These are phyloP conservation scores for Leccinellum albellum DNA, from an alignment of 768 basidiomycete species.

Conservation along the genomic window DNA sequence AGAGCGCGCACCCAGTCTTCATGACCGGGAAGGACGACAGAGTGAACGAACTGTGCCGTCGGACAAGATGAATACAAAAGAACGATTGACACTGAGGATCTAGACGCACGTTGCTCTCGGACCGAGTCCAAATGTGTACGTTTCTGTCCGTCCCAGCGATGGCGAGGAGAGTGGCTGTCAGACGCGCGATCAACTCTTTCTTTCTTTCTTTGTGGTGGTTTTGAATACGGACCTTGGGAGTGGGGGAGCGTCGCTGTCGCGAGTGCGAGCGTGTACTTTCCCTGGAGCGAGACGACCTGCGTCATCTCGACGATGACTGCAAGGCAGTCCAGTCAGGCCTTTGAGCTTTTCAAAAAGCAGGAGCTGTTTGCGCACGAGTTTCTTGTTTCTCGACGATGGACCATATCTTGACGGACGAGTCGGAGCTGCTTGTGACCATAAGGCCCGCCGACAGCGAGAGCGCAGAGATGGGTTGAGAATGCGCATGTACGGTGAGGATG, in stretches of 20 bases:
- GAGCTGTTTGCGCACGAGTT: slow-evolving; percentile 23
- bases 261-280: slow-evolving; percentile 73
- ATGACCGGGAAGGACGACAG: slow-evolving; percentile 70
- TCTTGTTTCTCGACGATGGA: slow-evolving; percentile 30
- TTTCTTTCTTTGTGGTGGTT: background rate
- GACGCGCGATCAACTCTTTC: background rate
- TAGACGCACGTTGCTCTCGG: slow-evolving; percentile 48
- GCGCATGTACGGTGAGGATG: slow-evolving; percentile 48
- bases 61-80: background rate
- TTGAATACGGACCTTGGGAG: slow-evolving; percentile 49
- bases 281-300: slow-evolving; percentile 62
- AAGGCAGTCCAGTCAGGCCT: background rate
- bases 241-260: slow-evolving; percentile 62
- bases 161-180: slow-evolving; percentile 64
- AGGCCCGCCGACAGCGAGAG: slow-evolving; percentile 48
- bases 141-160: slow-evolving; percentile 77
- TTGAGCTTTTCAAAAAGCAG: background rate
- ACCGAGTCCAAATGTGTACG: slow-evolving; percentile 74
- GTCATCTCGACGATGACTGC: slow-evolving; percentile 39
- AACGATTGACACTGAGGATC: slow-evolving; percentile 3
- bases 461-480: slow-evolving; percentile 66
- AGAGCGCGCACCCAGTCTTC: slow-evolving; percentile 94
- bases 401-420: slow-evolving; percentile 79
- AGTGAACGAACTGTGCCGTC: slow-evolving; percentile 50
- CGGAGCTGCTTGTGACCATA: slow-evolving; percentile 79